Conservation (phyloP, 768 basidiomycete genomes). For the Candolleomyces eurysporus region DNA sequence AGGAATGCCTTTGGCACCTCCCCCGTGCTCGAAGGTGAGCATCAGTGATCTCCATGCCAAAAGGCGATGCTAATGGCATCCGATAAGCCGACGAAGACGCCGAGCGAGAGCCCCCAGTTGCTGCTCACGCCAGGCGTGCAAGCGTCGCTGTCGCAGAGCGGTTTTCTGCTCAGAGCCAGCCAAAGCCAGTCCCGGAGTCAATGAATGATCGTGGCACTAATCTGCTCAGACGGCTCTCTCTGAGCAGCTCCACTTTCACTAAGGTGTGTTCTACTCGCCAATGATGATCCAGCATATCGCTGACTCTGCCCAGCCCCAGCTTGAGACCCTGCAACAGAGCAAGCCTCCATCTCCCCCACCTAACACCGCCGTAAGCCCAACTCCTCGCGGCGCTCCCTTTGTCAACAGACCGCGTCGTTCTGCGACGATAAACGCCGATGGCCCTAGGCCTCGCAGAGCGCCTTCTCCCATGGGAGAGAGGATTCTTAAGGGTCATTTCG, state of each 20-base stretch:
- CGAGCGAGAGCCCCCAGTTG: constrained; percentile 38
- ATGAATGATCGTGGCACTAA: constrained; percentile 67
- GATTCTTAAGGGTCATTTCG: constrained; percentile 88
- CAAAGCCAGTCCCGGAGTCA: constrained; percentile 38
- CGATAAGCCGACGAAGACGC: constrained; percentile 34
- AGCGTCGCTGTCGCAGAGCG: constrained; percentile 56
- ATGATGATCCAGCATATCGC: neutral
- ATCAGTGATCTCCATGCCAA: neutral
- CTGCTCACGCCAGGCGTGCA: constrained; percentile 56
- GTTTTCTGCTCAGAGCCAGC: constrained; percentile 45
- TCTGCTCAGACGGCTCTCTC: constrained; percentile 71
- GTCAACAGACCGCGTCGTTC: constrained; percentile 48
- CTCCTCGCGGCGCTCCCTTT: constrained; percentile 25
- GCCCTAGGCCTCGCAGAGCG: constrained; percentile 54
- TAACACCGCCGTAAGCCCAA: constrained; percentile 46
- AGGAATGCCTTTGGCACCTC: constrained; percentile 51
- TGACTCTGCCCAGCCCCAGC: constrained; percentile 21
- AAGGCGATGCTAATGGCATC: neutral
- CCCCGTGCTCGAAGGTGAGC: constrained; percentile 62
- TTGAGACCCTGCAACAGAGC: constrained; percentile 12
- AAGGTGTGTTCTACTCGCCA: constrained; percentile 43
- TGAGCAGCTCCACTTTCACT: constrained; percentile 53
- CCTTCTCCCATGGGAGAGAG: constrained; percentile 91
- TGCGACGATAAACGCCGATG: constrained; percentile 52
- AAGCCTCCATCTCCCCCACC: constrained; percentile 38